Conservation (phyloP, 495 filamentous ascomycete genomes). For the Aspergillus heteromorphus region DNA sequence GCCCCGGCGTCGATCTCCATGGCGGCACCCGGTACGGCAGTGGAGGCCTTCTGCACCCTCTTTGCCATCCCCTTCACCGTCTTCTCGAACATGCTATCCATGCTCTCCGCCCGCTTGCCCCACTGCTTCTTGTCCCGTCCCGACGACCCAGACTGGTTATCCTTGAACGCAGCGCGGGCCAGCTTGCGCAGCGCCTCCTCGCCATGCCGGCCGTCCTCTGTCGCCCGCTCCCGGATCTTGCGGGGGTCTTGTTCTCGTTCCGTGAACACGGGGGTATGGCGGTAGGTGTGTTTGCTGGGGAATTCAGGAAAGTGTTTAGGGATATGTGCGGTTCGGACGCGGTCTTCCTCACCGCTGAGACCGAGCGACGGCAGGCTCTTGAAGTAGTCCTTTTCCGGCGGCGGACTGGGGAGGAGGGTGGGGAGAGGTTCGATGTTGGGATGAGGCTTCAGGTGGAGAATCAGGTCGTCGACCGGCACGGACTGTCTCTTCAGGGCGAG, state of each 20-base stretch:
- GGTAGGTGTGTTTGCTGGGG: constrained; percentile 70
- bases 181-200: constrained; percentile 70
- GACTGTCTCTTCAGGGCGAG: constrained; percentile 46
- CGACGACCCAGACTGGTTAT: constrained; percentile 32
- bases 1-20: constrained; percentile 34
- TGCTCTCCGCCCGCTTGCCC: constrained; percentile 37
- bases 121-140: constrained; percentile 41
- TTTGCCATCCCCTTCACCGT: constrained; percentile 36
- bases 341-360: constrained; percentile 48
- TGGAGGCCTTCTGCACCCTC: constrained; percentile 28
- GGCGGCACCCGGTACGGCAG: not conserved
- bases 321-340: constrained; percentile 48
- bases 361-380: constrained; percentile 45
- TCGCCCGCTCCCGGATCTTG: constrained; percentile 66
- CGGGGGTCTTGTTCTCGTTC: constrained; percentile 63
- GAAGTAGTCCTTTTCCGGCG: constrained; percentile 39
- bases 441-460: constrained; percentile 33
- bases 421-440: constrained; percentile 26
- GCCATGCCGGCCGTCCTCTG: constrained; percentile 65
- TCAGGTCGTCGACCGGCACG: constrained; percentile 34
- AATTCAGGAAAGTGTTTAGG: constrained; percentile 65
- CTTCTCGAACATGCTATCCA: constrained; percentile 48
- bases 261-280: constrained; percentile 59
- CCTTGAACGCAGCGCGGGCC: constrained; percentile 46
- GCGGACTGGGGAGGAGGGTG: constrained; percentile 41